Evolutionary conservation across 352 stramenopile species (phyloP).

Genomic region (Globisporangium irregulare): DNA sequence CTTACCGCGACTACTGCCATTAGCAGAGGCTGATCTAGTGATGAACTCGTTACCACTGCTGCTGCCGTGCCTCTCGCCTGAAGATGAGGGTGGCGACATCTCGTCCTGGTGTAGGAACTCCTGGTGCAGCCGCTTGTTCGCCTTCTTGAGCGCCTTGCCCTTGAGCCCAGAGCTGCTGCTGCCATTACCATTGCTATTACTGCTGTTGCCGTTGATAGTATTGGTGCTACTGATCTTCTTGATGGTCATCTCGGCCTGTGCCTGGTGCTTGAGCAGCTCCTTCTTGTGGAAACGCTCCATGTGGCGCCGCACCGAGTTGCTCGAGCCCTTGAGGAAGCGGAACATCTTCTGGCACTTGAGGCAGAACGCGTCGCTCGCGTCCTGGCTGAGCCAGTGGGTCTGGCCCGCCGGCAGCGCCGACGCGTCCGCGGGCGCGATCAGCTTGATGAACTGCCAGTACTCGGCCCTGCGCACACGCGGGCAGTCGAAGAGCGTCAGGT

Average conservation of each 20-base stretch:
- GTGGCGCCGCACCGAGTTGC: constrained; percentile 54
- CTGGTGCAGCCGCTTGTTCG: constrained; percentile 11
- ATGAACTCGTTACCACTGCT: not conserved
- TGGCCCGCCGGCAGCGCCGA: constrained; percentile 27
- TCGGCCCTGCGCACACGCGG: constrained; percentile 47
- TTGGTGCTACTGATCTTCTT: not conserved
- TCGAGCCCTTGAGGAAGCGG: constrained; percentile 54
- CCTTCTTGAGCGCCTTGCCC: constrained; percentile 8
- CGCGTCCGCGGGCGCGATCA: constrained; percentile 33
- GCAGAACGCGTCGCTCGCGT: constrained; percentile 48
- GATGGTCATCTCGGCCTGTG: constrained; percentile 18
- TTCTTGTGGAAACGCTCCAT: constrained; percentile 57
- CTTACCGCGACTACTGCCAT: constrained; percentile 5
- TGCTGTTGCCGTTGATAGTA: not conserved
- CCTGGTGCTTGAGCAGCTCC: constrained; percentile 33
- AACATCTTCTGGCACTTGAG: constrained; percentile 46
- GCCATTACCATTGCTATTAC: not conserved
- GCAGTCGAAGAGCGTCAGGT: constrained; percentile 57
- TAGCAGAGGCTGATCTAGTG: not conserved
- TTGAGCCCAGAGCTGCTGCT: not conserved
- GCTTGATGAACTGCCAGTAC: constrained; percentile 68
- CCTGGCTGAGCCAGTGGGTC: constrained; percentile 55
- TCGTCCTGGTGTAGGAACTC: not conserved
- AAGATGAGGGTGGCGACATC: constrained; percentile 2
- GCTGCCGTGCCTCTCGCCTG: not conserved